Evolutionary conservation across 257 asterid species (phyloP).

Genomic region (Craterostigma plantagineum): DNA sequence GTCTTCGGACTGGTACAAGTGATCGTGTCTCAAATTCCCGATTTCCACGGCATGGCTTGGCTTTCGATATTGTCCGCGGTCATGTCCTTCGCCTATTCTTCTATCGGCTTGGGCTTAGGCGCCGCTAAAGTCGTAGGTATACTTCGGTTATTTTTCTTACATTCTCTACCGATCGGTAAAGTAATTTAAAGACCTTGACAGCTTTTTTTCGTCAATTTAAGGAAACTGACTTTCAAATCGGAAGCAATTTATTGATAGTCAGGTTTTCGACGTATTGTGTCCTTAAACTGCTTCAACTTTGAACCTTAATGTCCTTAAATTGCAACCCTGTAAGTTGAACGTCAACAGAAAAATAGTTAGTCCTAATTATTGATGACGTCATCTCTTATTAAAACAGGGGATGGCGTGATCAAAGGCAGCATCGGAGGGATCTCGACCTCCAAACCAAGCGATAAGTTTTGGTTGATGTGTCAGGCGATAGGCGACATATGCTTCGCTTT

Average conservation of each 20-base stretch:
- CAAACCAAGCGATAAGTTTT: constrained; percentile 22
- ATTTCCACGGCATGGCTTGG: constrained; percentile 49
- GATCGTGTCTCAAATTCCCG: constrained; percentile 48
- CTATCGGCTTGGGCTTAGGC: constrained; percentile 51
- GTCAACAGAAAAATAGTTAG: too few species aligned
- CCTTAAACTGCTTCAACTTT: too few species aligned
- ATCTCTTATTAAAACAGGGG: too few species aligned
- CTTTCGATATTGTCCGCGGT: constrained; percentile 48
- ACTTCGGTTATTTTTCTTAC: not conserved
- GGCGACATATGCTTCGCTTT: constrained; percentile 70
- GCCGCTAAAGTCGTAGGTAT: constrained; percentile 54
- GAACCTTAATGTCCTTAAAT: too few species aligned
- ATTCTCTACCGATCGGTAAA: too few species aligned
- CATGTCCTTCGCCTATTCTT: constrained; percentile 60
- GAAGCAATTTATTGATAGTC: too few species aligned
- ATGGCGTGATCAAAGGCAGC: constrained; percentile 48
- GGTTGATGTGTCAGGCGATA: constrained; percentile 45
- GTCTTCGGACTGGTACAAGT: constrained; percentile 45
- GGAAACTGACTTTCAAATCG: too few species aligned
- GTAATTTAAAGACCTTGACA: too few species aligned
- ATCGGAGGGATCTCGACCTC: constrained; percentile 37
- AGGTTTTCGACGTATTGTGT: too few species aligned
- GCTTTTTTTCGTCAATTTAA: too few species aligned
- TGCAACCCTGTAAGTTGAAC: too few species aligned
- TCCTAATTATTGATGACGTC: too few species aligned